Base-by-base conservation (phyloP, 2,329 filamentous ascomycete genomes). In the Lachnellula subtilissima region DNA sequence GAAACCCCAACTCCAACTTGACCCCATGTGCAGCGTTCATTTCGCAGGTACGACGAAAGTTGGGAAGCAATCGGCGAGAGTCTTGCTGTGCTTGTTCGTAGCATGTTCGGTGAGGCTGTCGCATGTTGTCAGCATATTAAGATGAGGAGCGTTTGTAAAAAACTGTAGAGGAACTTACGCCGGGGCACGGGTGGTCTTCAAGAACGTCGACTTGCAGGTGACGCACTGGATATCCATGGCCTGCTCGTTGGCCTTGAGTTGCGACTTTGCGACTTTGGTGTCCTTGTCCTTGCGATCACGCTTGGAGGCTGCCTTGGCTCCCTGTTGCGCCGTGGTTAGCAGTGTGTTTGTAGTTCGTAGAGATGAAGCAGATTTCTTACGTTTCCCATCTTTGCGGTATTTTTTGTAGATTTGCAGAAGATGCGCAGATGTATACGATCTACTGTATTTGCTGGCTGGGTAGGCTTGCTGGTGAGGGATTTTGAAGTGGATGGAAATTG, bases 151-250 rank as follows among this genome's bases (percentile, higher is more conserved):
- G 25, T 42, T n/a, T 43, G 22, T 25, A 28, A 22, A 43, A 14
- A 14, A 25, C 6, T 32, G 40, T 37, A n/a, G 23, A 22, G 46
- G 6, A 45, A 75, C 82, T 64, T 77, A 86, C 83, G 87, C 84
- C 67, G 86, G 86, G 59, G 80, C 83, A 69, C 87, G 86, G 59
- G 86, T 87, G 37, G 88, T 92, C 77, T 87, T 86, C 65, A 91
- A 80, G 76, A 92, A 91, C 32, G 87, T 88, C 65, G 86, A 82
- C 74, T 85, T 88, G 86, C 88, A 92, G 67, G 84, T 78, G 64
- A 82, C 75, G 80, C 88, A 92, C 73, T 89, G 86, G 73, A 91
- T 89, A 69, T 82, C 85, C 77, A 85, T 88, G 57, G 88, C 88
- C 64, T 85, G 78, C 65, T 81, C 78, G 76, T 91, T 91, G 64